Evolutionary conservation across 2,329 filamentous ascomycete species (phyloP).

Genomic region (Ascosphaera acerosa): DNA sequence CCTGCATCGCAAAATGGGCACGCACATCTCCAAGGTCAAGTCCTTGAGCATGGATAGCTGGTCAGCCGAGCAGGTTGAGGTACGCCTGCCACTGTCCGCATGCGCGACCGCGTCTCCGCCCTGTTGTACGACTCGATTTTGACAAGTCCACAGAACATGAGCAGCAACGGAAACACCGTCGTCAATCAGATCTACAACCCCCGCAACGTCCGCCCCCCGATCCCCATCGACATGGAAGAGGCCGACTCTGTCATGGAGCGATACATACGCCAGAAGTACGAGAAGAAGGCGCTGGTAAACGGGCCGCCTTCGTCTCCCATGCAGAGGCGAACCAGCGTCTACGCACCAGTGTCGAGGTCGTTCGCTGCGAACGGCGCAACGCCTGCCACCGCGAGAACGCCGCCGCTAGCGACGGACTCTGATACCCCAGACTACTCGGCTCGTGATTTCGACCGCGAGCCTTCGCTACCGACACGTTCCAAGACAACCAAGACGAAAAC

Average conservation of each 20-base stretch:
- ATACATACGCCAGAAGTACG: slow-evolving; percentile 87
- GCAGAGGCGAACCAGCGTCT: no score
- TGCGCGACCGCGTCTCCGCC: slow-evolving; percentile 2
- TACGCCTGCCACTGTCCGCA: neutral
- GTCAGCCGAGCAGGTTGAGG: slow-evolving; percentile 75
- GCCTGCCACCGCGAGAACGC: slow-evolving; percentile 27
- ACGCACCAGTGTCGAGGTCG: no score
- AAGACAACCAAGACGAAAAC: no score
- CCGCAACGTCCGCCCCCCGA: slow-evolving; percentile 51
- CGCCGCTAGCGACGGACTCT: no score
- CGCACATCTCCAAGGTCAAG: slow-evolving; percentile 93
- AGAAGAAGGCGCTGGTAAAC: slow-evolving; percentile 32
- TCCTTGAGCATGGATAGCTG: slow-evolving; percentile 94
- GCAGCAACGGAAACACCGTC: slow-evolving; percentile 58
- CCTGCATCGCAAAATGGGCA: slow-evolving; percentile 96
- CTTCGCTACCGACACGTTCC: slow-evolving; percentile 29
- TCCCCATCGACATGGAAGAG: slow-evolving; percentile 78
- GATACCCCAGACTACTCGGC: no score
- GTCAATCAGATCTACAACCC: slow-evolving; percentile 86
- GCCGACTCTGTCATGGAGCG: slow-evolving; percentile 84
- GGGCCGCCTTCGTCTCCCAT: slow-evolving; percentile 19
- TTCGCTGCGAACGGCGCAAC: slow-evolving; percentile 30
- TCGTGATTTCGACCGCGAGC: no score
- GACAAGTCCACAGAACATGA: no score
- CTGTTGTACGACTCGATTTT: slow-evolving; percentile 6